Evolutionary conservation across 805 yeast genomes (phyloP).

Genomic region (Blastobotrys robertii): DNA sequence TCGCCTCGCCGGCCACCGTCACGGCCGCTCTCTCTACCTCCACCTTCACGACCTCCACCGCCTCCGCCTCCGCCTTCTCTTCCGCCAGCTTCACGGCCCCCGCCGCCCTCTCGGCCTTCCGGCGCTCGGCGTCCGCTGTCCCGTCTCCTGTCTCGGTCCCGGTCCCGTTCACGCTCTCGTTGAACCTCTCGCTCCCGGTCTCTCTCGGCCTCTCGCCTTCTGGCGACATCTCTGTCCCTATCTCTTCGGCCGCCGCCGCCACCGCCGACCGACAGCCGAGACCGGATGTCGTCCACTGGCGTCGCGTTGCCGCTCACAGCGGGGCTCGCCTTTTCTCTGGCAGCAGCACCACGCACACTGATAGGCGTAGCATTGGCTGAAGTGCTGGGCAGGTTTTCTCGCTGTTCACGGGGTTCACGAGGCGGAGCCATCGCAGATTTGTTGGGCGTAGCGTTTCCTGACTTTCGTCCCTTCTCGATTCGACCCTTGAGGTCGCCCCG

Average conservation of each 20-base stretch:
- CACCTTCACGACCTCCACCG: neutral
- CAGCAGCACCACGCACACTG: no score
- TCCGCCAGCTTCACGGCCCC: neutral
- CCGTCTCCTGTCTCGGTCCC: constrained; percentile 5
- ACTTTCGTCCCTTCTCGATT: no score
- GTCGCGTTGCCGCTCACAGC: no score
- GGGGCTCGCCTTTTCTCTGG: no score
- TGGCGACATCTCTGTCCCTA: constrained; percentile 7
- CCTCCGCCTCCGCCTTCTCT: constrained; percentile 2
- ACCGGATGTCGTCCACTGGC: no score
- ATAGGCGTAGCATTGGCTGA: no score
- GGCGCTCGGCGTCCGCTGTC: neutral
- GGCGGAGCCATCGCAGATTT: neutral
- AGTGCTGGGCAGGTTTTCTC: neutral
- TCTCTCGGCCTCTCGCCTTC: neutral
- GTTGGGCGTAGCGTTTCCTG: no score
- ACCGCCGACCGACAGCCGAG: neutral
- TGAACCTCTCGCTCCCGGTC: constrained; percentile 3
- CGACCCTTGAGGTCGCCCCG: no score
- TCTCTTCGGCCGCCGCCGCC: neutral
- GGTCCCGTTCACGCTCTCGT: constrained; percentile 6
- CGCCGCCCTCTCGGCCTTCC: neutral
- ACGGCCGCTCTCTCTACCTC: neutral
- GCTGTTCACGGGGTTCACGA: neutral
- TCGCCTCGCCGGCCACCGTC: constrained; percentile 3